Percentiles rank a stretch among this genome's conserved stretches.
These are phyloP conservation scores for Saccharomycopsis guyanensis DNA, from an alignment of 805 yeast species.

Conservation along the genomic window DNA sequence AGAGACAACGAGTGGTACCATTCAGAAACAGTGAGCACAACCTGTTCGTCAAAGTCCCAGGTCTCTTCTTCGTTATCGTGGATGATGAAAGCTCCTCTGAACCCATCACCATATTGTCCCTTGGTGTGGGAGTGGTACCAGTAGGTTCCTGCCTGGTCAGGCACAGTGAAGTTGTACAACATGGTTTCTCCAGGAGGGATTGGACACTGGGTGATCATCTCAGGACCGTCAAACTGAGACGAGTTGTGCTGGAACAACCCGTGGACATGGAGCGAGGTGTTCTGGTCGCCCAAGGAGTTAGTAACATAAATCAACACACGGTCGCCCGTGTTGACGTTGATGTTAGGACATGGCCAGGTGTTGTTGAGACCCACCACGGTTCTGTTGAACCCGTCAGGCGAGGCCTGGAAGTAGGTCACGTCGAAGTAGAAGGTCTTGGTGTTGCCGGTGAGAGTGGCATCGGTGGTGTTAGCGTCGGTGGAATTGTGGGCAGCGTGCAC, in stretches of 20 bases:
- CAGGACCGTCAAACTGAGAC: conserved; percentile 85
- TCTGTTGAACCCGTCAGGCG: conserved; percentile 35
- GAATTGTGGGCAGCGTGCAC: neutral
- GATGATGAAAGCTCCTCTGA: conserved; percentile 72
- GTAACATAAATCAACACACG: conserved; percentile 61
- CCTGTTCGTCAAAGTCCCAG: conserved; percentile 75
- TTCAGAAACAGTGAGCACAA: conserved; percentile 60
- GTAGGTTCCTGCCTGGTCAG: conserved; percentile 75
- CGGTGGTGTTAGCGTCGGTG: neutral
- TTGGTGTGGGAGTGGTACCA: conserved; percentile 96
- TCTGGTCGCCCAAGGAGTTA: conserved; percentile 60
- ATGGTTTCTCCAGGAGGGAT: conserved; percentile 69
- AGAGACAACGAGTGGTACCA: conserved; percentile 71
- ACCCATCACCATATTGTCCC: conserved; percentile 92
- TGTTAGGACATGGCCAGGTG: conserved; percentile 77
- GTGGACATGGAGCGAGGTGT: conserved; percentile 86
- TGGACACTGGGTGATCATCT: conserved; percentile 84
- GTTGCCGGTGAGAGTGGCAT: conserved; percentile 10
- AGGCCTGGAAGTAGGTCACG: conserved; percentile 23
- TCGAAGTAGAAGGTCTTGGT: conserved; percentile 18
- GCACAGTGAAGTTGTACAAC: conserved; percentile 83
- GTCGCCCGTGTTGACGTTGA: conserved; percentile 75
- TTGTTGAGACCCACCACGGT: conserved; percentile 40
- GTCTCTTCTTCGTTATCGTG: conserved; percentile 48
- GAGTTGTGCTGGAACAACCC: conserved; percentile 76